Evolutionary conservation across 2,329 filamentous ascomycete species (phyloP).

Genomic region (Sporothrix brasiliensis): DNA sequence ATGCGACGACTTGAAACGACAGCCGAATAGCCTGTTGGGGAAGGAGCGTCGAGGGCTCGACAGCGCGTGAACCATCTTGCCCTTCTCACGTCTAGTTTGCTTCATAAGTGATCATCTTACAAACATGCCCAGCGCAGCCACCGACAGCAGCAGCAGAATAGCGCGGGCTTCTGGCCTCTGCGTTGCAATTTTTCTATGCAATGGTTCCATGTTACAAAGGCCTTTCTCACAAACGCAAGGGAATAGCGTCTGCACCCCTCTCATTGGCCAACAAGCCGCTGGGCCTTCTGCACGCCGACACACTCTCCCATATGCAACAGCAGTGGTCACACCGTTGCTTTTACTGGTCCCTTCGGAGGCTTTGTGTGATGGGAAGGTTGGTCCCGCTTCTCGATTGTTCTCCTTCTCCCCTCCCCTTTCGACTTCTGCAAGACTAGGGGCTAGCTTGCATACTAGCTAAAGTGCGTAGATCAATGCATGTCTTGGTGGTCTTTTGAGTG

Average conservation of each 20-base stretch:
- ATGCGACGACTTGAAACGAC: background rate
- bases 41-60: background rate
- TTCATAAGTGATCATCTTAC: slow-evolving; percentile 4
- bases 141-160: background rate
- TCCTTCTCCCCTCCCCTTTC: background rate
- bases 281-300: slow-evolving; percentile 19
- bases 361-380: background rate
- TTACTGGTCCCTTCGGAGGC: background rate
- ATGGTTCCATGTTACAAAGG: background rate
- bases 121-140: background rate
- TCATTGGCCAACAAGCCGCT: slow-evolving; percentile 26
- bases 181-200: background rate
- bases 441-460: background rate
- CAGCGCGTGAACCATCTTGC: background rate
- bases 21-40: background rate
- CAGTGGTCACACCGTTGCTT: slow-evolving; percentile 18
- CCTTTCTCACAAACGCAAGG: background rate
- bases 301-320: background rate
- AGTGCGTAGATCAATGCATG: slow-evolving; percentile 6
- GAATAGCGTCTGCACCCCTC: background rate
- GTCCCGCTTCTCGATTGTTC: too few relatives aligned
- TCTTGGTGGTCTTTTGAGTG: background rate
- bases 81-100: background rate
- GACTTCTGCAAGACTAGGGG: background rate
- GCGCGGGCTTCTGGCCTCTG: slow-evolving; percentile 5